Conservation (phyloP, 805 yeast genomes). For the Zygoascus flipseniorum region DNA sequence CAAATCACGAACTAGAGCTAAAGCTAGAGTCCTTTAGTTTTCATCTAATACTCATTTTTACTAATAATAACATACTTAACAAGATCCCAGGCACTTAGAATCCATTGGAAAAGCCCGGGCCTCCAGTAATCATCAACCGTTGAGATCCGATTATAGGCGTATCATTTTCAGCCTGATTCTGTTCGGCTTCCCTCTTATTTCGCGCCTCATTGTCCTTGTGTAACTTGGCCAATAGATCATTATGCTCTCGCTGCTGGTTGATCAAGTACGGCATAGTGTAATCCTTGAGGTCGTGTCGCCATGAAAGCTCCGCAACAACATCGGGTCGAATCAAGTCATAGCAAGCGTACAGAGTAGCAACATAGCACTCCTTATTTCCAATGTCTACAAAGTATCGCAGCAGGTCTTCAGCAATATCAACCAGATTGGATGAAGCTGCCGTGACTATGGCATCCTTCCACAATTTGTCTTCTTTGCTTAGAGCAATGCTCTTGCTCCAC, state of each 20-base stretch:
- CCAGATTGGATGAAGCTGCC: constrained; percentile 70
- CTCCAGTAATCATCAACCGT: constrained; percentile 70
- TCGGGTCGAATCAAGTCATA: constrained; percentile 75
- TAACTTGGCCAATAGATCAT: constrained; percentile 53
- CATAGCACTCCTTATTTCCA: constrained; percentile 91
- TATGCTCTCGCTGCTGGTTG: constrained; percentile 74
- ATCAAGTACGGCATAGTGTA: constrained; percentile 89
- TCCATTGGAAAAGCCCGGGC: constrained; percentile 28
- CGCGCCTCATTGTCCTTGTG: constrained; percentile 64
- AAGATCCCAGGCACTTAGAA: background rate
- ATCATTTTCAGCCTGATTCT: constrained; percentile 39
- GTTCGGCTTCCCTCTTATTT: constrained; percentile 44
- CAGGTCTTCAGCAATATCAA: constrained; percentile 81
- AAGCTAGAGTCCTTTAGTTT: too few relatives aligned
- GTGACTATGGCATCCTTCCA: constrained; percentile 94
- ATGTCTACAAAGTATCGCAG: constrained; percentile 90
- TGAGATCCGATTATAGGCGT: constrained; percentile 46
- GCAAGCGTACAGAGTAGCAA: constrained; percentile 80
- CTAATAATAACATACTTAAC: background rate
- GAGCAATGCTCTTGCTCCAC: constrained; percentile 79
- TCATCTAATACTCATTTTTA: background rate
- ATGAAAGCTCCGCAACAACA: constrained; percentile 77
- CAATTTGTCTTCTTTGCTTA: constrained; percentile 83
- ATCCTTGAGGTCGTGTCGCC: constrained; percentile 81
- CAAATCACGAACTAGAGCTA: too few relatives aligned